These are phyloP conservation scores for Carallia brachiata DNA, from an alignment of 345 rosid genomes.

Conservation along the genomic window DNA sequence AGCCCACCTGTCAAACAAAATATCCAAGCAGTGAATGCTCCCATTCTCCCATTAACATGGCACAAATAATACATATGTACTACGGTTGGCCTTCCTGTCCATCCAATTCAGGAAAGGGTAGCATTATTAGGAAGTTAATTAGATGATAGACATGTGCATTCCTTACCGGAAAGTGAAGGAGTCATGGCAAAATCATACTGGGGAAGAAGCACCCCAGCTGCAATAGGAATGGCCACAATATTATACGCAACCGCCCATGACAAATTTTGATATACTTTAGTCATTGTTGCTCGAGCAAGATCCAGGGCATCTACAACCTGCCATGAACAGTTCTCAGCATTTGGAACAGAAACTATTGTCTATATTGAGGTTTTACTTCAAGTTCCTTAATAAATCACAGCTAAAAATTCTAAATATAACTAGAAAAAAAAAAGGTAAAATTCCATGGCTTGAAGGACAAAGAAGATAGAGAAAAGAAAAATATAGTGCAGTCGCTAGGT, in stretches of 20 bases:
- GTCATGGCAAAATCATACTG: conserved; percentile 84
- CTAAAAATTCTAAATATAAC: too few species aligned
- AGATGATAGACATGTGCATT: not conserved
- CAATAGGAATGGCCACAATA: conserved; percentile 75
- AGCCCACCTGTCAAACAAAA: conserved; percentile 59
- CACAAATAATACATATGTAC: not conserved
- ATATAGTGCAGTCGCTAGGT: too few species aligned
- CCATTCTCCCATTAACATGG: not conserved
- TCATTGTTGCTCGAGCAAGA: conserved; percentile 86
- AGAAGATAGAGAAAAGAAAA: too few species aligned
- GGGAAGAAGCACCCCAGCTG: conserved; percentile 87
- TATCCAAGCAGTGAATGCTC: not conserved
- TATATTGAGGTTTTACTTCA: too few species aligned
- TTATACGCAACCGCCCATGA: conserved; percentile 91
- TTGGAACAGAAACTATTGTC: too few species aligned
- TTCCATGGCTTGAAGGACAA: too few species aligned
- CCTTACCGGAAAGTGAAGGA: conserved; percentile 81
- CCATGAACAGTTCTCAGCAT: conserved; percentile 6
- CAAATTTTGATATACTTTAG: conserved; percentile 83
- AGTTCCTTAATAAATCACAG: too few species aligned
- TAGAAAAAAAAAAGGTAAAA: too few species aligned
- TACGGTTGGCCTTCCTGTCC: not conserved
- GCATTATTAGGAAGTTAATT: not conserved
- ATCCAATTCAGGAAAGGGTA: not conserved
- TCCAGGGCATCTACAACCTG: conserved; percentile 83